Evolutionary conservation across 2,329 filamentous ascomycete species (phyloP).

Genomic region (Chaetothyriales sp.): DNA sequence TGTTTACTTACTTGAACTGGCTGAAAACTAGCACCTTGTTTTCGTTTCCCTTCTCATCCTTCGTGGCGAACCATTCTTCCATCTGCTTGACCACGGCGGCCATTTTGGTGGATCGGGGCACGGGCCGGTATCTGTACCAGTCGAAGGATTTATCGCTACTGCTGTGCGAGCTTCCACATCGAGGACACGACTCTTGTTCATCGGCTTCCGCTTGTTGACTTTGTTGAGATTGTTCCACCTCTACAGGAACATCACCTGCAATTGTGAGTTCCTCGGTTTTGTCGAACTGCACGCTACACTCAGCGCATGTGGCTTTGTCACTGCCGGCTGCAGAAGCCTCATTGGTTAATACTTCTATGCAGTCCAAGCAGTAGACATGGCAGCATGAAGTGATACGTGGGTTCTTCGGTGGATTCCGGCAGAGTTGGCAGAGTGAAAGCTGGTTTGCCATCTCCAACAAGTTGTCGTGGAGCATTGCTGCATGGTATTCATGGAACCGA

Average conservation of each 20-base stretch:
- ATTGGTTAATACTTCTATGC: constrained; percentile 25
- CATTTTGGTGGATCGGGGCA: constrained; percentile 28
- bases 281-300: constrained; percentile 11
- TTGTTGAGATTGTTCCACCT: not conserved
- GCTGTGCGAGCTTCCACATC: too few relatives aligned
- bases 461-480: constrained; percentile 3
- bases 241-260: not conserved
- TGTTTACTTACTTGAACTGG: constrained; percentile 21
- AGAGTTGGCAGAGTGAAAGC: constrained; percentile 29
- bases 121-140: constrained; percentile 17
- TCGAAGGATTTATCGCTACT: constrained; percentile 13
- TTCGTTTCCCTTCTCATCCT: constrained; percentile 27
- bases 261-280: not conserved
- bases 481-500: not conserved
- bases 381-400: constrained; percentile 36
- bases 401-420: constrained; percentile 25
- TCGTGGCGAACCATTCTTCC: constrained; percentile 28
- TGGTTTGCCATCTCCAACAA: constrained; percentile 23
- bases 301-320: constrained; percentile 9
- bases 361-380: constrained; percentile 41
- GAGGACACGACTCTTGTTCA: not conserved
- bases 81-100: constrained; percentile 23
- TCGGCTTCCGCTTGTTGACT: too few relatives aligned
- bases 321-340: constrained; percentile 4
- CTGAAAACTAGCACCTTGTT: constrained; percentile 47